Evolutionary conservation across 148 eudicot genomes (phyloP).

Genomic region (Chenopodium album): DNA sequence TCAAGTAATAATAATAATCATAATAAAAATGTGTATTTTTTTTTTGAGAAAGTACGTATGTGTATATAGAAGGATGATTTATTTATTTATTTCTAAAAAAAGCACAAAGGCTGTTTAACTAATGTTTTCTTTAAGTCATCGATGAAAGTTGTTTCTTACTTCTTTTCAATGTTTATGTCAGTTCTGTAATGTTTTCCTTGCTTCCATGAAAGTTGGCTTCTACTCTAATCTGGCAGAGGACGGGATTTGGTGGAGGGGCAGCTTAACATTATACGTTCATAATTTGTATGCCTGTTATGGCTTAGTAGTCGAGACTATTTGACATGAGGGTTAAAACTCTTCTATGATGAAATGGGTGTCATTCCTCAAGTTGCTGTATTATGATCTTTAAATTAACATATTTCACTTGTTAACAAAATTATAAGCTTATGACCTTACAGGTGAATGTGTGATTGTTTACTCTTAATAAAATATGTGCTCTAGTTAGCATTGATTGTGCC

Average conservation of each 20-base stretch:
- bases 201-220: no score
- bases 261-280: background rate
- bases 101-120: background rate
- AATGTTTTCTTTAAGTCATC: background rate
- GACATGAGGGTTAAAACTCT: background rate
- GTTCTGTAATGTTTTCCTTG: background rate
- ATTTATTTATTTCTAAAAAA: background rate
- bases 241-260: background rate
- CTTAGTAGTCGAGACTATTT: background rate
- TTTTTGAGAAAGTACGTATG: no score
- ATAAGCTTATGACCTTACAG: no score
- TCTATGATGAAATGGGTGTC: background rate
- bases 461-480: background rate
- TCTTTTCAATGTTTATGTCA: background rate
- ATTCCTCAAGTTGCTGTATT: background rate
- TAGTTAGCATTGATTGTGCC: constrained; percentile 1
- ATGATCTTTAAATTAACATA: background rate
- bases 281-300: background rate
- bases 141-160: background rate
- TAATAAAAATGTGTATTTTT: background rate
- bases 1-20: background rate
- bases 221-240: background rate
- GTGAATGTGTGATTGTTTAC: background rate
- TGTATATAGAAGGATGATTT: no score
- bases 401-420: no score